Evolutionary conservation across 345 rosid species (phyloP).

Genomic region (Lumnitzera littorea): DNA sequence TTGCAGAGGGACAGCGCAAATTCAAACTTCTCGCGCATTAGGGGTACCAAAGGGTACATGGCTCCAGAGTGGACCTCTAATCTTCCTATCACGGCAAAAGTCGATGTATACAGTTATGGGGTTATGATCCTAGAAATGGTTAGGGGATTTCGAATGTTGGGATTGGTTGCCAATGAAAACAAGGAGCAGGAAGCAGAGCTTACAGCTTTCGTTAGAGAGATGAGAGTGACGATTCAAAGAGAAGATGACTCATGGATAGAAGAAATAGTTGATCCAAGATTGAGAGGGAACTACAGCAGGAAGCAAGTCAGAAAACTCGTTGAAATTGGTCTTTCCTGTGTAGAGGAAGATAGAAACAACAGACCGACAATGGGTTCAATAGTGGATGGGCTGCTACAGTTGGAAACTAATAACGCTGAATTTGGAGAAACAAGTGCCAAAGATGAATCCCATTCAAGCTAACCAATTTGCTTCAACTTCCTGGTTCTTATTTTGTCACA

Average conservation of each 20-base stretch:
- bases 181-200: conserved; percentile 27
- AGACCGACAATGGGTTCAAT: conserved; percentile 33
- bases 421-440: background rate
- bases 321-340: conserved; percentile 22
- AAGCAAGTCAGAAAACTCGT: conserved; percentile 19
- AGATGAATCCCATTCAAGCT: background rate
- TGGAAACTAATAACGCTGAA: conserved; percentile 5
- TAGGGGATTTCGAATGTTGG: conserved; percentile 30
- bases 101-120: conserved; percentile 36
- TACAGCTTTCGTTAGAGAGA: conserved; percentile 15
- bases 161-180: conserved; percentile 11
- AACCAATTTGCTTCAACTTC: conserved; percentile 1
- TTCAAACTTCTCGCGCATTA: conserved; percentile 17
- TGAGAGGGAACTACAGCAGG: conserved; percentile 18
- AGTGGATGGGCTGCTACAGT: conserved; percentile 21
- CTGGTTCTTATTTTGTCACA: too few species aligned
- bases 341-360: conserved; percentile 24
- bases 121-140: conserved; percentile 36
- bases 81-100: conserved; percentile 32
- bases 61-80: conserved; percentile 34
- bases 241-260: conserved; percentile 23
- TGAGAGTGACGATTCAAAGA: conserved; percentile 13
- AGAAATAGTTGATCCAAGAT: conserved; percentile 26
- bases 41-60: conserved; percentile 37
- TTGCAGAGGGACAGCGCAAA: conserved; percentile 12